Conservation (phyloP, 495 filamentous ascomycete genomes). For the Aspergillus egyptiacus region DNA sequence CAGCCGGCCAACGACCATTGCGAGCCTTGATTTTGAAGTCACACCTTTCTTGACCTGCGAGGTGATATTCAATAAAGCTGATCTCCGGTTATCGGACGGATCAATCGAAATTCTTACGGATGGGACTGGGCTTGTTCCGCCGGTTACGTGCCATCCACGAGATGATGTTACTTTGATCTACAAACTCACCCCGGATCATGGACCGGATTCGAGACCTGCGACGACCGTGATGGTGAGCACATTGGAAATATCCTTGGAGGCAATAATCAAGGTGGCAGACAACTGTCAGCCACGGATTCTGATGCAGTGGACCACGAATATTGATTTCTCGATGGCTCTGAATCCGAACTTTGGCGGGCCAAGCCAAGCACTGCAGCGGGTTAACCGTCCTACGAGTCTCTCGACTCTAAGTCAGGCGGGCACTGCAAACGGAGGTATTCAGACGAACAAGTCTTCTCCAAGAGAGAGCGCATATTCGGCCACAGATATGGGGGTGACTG, state of each 20-base stretch:
- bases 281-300: constrained; percentile 65
- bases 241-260: constrained; percentile 60
- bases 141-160: constrained; percentile 65
- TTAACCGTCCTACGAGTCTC: constrained; percentile 52
- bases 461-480: constrained; percentile 45
- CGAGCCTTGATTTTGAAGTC: constrained; percentile 82
- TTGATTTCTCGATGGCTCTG: constrained; percentile 73
- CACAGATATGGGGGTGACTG: constrained; percentile 62
- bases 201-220: constrained; percentile 44
- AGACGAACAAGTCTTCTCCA: constrained; percentile 49
- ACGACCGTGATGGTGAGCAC: constrained; percentile 45
- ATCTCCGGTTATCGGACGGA: constrained; percentile 61
- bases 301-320: constrained; percentile 74
- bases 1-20: constrained; percentile 62
- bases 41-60: constrained; percentile 74
- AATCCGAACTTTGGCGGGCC: constrained; percentile 58
- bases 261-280: constrained; percentile 56
- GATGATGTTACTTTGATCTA: constrained; percentile 86
- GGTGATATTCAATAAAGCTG: constrained; percentile 60
- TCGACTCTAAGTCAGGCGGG: constrained; percentile 31
- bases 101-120: constrained; percentile 61
- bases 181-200: constrained; percentile 61
- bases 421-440: constrained; percentile 18
- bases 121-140: constrained; percentile 51
- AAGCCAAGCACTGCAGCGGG: constrained; percentile 48